A percentile compares a stretch with the other conserved stretches of the same genome.
Evolutionary conservation across 2,329 filamentous ascomycete genomes (phyloP).

Genomic region (Pezicula rhizophila): DNA sequence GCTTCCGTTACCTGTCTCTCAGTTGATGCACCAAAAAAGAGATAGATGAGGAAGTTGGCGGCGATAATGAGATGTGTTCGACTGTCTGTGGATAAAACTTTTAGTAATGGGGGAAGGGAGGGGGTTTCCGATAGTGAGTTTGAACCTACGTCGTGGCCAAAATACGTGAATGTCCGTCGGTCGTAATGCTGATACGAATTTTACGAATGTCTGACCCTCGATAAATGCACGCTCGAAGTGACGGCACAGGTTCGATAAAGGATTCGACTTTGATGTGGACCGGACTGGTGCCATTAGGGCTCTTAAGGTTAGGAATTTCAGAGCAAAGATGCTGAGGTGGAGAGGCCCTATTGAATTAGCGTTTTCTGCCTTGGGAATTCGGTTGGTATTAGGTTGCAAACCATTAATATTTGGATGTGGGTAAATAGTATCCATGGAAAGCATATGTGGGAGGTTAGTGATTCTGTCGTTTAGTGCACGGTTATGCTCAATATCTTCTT

Average conservation of each 20-base stretch:
- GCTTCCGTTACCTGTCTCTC: slow-evolving; percentile 9
- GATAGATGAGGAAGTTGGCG: slow-evolving; percentile 42
- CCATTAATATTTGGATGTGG: no score
- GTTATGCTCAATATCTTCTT: no score
- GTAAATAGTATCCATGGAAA: no score
- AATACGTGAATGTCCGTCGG: slow-evolving; percentile 7
- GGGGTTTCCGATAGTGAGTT: background rate
- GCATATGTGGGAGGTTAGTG: no score
- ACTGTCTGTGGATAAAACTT: slow-evolving; percentile 10
- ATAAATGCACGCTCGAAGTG: slow-evolving; percentile 6
- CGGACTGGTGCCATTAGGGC: slow-evolving; percentile 41
- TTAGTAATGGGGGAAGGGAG: background rate
- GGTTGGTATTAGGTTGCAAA: no score
- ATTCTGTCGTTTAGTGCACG: no score
- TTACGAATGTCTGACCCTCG: slow-evolving; percentile 11
- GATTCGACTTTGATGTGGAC: slow-evolving; percentile 34
- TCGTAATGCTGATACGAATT: slow-evolving; percentile 4
- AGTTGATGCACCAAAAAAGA: slow-evolving; percentile 37
- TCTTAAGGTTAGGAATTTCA: slow-evolving; percentile 35
- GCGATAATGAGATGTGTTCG: slow-evolving; percentile 41
- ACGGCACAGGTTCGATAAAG: slow-evolving; percentile 7
- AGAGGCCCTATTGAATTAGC: slow-evolving; percentile 26
- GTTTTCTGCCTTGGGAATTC: background rate
- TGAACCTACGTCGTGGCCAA: slow-evolving; percentile 10
- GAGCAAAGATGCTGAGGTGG: slow-evolving; percentile 36